Evolutionary conservation across 441 rosid genomes (phyloP).

Genomic region (Mallotus japonicus): DNA sequence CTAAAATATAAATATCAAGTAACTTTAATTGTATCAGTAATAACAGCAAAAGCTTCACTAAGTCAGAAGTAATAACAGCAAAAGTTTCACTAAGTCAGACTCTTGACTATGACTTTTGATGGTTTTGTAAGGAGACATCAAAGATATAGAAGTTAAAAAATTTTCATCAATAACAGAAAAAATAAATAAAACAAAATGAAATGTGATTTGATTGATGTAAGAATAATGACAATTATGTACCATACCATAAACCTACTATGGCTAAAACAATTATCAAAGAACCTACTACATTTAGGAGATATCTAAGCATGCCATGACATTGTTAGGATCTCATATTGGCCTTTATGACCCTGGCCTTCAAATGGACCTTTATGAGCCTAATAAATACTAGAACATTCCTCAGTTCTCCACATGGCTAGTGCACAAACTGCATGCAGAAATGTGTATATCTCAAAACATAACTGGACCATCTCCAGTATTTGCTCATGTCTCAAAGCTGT

Average conservation of each 20-base stretch:
- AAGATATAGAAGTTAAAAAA: not conserved
- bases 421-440: not conserved
- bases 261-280: conserved; percentile 3
- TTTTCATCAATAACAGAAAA: not conserved
- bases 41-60: too few species aligned
- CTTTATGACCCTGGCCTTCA: not conserved
- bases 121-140: not conserved
- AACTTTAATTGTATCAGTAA: not conserved
- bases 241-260: conserved; percentile 7
- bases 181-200: not conserved
- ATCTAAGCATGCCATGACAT: not conserved
- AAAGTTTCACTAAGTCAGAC: not conserved
- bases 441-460: not conserved
- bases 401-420: not conserved
- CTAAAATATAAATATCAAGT: not conserved
- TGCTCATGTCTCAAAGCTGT: not conserved
- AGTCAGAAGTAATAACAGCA: conserved; percentile 11
- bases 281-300: conserved; percentile 4
- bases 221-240: conserved; percentile 4
- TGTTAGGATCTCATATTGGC: conserved; percentile 5
- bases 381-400: not conserved
- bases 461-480: not conserved
- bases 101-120: not conserved
- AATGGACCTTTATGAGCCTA: not conserved
- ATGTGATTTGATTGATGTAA: not conserved